Evolutionary conservation across 352 stramenopile genomes (phyloP).

Genomic region (Pythium diclinum): DNA sequence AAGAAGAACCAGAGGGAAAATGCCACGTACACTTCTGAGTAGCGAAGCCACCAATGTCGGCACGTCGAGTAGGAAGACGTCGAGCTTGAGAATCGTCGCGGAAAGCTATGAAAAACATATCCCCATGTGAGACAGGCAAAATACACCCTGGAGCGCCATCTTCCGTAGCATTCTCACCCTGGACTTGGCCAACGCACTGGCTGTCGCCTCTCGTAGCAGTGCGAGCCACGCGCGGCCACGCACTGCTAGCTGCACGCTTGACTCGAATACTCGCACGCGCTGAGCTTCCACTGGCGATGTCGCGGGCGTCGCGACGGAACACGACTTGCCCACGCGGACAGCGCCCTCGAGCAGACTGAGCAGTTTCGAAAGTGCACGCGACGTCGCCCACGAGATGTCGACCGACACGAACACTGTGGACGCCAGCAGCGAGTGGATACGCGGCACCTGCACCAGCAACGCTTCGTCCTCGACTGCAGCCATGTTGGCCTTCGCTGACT

Average conservation of each 20-base stretch:
- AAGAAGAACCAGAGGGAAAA: neutral
- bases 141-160: neutral
- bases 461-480: neutral
- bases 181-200: slow-evolving; percentile 10
- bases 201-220: slow-evolving; percentile 17
- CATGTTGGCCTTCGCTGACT: neutral
- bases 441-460: neutral
- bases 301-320: neutral
- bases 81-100: slow-evolving; percentile 28
- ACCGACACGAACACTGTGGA: slow-evolving; percentile 16
- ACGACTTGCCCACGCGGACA: slow-evolving; percentile 12
- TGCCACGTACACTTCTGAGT: slow-evolving; percentile 20
- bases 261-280: slow-evolving; percentile 16
- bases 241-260: slow-evolving; percentile 15
- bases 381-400: slow-evolving; percentile 23
- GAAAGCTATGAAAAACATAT: slow-evolving; percentile 16
- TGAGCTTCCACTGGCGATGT: neutral
- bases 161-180: slow-evolving; percentile 12
- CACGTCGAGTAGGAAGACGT: slow-evolving; percentile 32
- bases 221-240: slow-evolving; percentile 22
- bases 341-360: slow-evolving; percentile 13
- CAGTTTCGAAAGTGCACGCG: slow-evolving; percentile 18
- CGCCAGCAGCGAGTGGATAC: slow-evolving; percentile 20
- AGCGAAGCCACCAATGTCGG: slow-evolving; percentile 17
- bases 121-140: neutral